These are phyloP conservation scores for Cryphonectria carpinicola DNA, from an alignment of 2,329 filamentous ascomycete genomes.

Conservation along the genomic window DNA sequence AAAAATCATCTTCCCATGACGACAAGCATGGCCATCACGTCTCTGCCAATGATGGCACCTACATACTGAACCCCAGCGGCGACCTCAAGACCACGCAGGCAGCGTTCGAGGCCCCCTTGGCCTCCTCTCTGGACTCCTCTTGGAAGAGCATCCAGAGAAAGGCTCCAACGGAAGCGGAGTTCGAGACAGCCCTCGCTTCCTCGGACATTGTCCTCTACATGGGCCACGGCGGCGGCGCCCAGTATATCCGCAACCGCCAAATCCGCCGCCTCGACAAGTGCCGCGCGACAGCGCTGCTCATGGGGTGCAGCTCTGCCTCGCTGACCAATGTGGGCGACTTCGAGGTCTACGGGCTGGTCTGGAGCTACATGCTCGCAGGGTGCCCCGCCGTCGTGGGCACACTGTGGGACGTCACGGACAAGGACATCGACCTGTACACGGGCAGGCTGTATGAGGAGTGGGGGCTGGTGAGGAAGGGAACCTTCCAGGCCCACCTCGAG, in stretches of 20 bases:
- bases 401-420: conserved; percentile 97
- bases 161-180: conserved; percentile 76
- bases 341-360: conserved; percentile 86
- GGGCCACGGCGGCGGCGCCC: conserved; percentile 90
- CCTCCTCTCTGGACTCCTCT: conserved; percentile 61
- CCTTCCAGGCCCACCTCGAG: conserved; percentile 42
- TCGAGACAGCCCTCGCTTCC: conserved; percentile 66
- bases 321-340: conserved; percentile 83
- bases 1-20: conserved; percentile 29
- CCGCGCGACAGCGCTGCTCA: conserved; percentile 78
- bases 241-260: conserved; percentile 87
- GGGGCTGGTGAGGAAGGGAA: conserved; percentile 68
- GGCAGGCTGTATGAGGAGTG: conserved; percentile 79
- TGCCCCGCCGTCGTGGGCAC: conserved; percentile 87
- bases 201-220: conserved; percentile 88
- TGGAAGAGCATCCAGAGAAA: conserved; percentile 74
- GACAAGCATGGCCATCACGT: conserved; percentile 56
- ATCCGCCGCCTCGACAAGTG: conserved; percentile 79
- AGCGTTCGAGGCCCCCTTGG: conserved; percentile 71
- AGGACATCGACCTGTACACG: conserved; percentile 93
- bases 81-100: conserved; percentile 81
- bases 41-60: conserved; percentile 63
- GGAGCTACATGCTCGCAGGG: conserved; percentile 90
- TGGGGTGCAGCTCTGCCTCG: conserved; percentile 90
- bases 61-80: conserved; percentile 86